Evolutionary conservation across 805 yeast species (phyloP).

Genomic region (Suhomyces xylopsoci): DNA sequence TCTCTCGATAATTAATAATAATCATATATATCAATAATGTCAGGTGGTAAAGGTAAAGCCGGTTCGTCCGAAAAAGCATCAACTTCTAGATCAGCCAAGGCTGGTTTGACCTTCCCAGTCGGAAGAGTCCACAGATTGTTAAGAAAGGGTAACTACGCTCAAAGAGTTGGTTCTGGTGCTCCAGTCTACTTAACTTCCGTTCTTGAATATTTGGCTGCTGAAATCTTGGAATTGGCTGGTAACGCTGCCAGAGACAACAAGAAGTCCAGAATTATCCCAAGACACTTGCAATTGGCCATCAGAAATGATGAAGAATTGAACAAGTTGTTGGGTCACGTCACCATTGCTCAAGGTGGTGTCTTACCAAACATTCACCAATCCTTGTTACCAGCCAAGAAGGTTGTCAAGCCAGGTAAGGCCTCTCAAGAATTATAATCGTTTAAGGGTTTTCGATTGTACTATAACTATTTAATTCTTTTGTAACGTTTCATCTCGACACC

Average conservation of each 20-base stretch:
- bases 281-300: slow-evolving; percentile 52
- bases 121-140: slow-evolving; percentile 52
- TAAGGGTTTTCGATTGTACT: slow-evolving; percentile 3
- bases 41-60: slow-evolving; percentile 37
- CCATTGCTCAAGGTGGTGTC: slow-evolving; percentile 53
- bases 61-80: slow-evolving; percentile 47
- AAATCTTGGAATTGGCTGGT: slow-evolving; percentile 51
- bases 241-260: slow-evolving; percentile 70
- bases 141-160: slow-evolving; percentile 51
- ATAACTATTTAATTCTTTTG: slow-evolving; percentile 9
- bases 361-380: slow-evolving; percentile 49
- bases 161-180: slow-evolving; percentile 53
- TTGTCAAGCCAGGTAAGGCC: slow-evolving; percentile 45
- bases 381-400: slow-evolving; percentile 55
- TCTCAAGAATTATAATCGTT: slow-evolving; percentile 53
- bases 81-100: slow-evolving; percentile 48
- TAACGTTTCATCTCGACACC: slow-evolving; percentile 3
- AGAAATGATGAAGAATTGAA: slow-evolving; percentile 52
- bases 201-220: slow-evolving; percentile 49
- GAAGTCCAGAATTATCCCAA: slow-evolving; percentile 69
- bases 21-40: slow-evolving; percentile 8
- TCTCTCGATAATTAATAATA: slow-evolving; percentile 1
- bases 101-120: slow-evolving; percentile 50
- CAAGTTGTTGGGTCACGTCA: slow-evolving; percentile 61
- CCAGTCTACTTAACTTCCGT: slow-evolving; percentile 51